Percentiles rank a stretch among this genome's conserved stretches.
These are phyloP conservation scores for Neospora caninum DNA, from an alignment of 169 alveolate species.

Conservation along the genomic window DNA sequence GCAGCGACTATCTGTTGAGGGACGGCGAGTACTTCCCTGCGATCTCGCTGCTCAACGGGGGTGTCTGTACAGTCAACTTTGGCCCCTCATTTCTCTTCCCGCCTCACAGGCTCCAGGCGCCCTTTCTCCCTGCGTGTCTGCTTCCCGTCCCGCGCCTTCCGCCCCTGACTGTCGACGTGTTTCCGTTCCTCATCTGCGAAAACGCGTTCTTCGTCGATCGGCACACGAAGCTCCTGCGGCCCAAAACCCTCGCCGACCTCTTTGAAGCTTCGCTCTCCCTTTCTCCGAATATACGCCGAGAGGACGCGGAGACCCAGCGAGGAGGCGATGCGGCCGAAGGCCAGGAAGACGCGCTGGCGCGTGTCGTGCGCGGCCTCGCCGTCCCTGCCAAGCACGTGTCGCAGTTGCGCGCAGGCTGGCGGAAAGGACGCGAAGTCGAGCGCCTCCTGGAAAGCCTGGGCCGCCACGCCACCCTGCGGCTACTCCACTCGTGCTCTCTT, in stretches of 20 bases:
- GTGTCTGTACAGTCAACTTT: conserved; percentile 53
- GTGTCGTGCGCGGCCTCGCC: conserved; percentile 2
- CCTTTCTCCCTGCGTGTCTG: conserved; percentile 54
- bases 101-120: conserved; percentile 29
- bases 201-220: conserved; percentile 41
- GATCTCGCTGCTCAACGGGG: conserved; percentile 53
- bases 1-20: not conserved
- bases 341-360: conserved; percentile 7
- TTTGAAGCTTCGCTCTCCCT: conserved; percentile 2
- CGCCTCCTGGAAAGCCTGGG: conserved; percentile 10
- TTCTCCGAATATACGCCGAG: not conserved
- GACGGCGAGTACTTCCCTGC: conserved; percentile 64
- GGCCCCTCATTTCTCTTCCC: conserved; percentile 61
- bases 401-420: conserved; percentile 53
- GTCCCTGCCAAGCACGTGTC: conserved; percentile 27
- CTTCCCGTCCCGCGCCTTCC: conserved; percentile 70
- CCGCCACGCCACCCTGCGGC: not conserved
- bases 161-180: conserved; percentile 58
- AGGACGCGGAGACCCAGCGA: not conserved
- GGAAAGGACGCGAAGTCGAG: not conserved
- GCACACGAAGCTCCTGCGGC: conserved; percentile 37
- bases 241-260: conserved; percentile 56
- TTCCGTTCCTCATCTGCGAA: conserved; percentile 40
- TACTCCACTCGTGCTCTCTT: conserved; percentile 2
- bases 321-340: not conserved